Evolutionary conservation across 352 stramenopile genomes (phyloP).

Genomic region (Phytopythium ostracodes): DNA sequence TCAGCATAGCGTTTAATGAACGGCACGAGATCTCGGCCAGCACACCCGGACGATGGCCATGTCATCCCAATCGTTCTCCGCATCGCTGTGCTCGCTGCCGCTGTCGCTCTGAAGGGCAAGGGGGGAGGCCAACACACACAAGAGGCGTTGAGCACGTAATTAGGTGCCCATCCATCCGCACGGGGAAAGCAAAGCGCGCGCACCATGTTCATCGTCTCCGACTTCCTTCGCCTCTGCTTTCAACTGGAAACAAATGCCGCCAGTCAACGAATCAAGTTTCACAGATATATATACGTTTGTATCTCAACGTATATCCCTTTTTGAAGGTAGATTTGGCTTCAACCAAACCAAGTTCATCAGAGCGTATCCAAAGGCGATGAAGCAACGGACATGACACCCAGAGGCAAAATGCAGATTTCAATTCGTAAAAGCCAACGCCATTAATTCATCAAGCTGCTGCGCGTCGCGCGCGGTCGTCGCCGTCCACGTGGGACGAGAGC

Average conservation of each 20-base stretch:
- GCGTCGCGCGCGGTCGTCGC: neutral
- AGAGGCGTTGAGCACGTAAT: neutral
- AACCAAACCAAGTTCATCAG: too few relatives aligned
- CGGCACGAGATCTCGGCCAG: neutral
- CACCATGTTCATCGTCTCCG: neutral
- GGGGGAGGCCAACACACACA: neutral
- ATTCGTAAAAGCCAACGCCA: slow-evolving; percentile 1
- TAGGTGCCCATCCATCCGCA: neutral
- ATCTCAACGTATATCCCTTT: too few relatives aligned
- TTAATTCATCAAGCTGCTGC: slow-evolving; percentile 1
- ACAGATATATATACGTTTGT: too few relatives aligned
- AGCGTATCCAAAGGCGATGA: too few relatives aligned
- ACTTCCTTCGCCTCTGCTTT: neutral
- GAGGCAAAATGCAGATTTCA: neutral
- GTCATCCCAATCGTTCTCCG: slow-evolving; percentile 71
- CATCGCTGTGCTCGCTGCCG: slow-evolving; percentile 37
- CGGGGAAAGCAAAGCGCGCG: neutral
- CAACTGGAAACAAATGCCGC: too few relatives aligned
- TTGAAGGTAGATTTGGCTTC: too few relatives aligned
- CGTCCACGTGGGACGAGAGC: neutral
- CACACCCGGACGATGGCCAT: slow-evolving; percentile 74
- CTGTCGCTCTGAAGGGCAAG: slow-evolving; percentile 5
- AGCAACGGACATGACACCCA: neutral
- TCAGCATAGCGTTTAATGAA: neutral
- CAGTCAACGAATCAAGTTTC: too few relatives aligned